phyloP scores from a whole-genome alignment of 495 filamentous ascomycete genomes.

The Aspergillus sparsus region DNA sequence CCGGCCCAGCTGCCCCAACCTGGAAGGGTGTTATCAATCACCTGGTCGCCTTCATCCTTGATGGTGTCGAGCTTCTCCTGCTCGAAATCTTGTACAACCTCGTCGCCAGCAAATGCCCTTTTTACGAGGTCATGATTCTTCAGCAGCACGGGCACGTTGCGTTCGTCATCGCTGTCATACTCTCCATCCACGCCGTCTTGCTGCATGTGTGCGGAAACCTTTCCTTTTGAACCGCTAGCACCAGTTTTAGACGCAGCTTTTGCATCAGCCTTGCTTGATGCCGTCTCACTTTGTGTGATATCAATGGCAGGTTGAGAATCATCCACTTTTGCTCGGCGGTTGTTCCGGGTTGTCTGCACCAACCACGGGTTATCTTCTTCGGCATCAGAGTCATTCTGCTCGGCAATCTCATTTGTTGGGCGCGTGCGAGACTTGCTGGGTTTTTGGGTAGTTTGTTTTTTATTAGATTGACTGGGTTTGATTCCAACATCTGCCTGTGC shows the following conservation, averaged over 20 bases:
- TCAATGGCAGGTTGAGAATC: slow-evolving; percentile 42
- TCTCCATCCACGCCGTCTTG: slow-evolving; percentile 31
- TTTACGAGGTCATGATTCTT: slow-evolving; percentile 81
- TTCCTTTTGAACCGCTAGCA: slow-evolving; percentile 27
- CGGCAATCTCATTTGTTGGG: slow-evolving; percentile 23
- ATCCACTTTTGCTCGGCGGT: slow-evolving; percentile 35
- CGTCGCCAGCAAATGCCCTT: slow-evolving; percentile 84
- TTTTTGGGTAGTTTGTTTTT: slow-evolving; percentile 25
- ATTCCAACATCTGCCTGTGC: slow-evolving; percentile 32
- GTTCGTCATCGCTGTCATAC: slow-evolving; percentile 56
- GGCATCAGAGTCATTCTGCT: slow-evolving; percentile 24
- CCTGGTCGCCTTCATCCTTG: slow-evolving; percentile 81
- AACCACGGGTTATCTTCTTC: slow-evolving; percentile 55
- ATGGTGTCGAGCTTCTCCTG: slow-evolving; percentile 73
- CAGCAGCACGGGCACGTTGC: slow-evolving; percentile 62
- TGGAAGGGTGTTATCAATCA: slow-evolving; percentile 79
- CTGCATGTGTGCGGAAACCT: slow-evolving; percentile 19
- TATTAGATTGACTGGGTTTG: slow-evolving; percentile 25
- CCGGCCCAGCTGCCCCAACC: slow-evolving; percentile 94
- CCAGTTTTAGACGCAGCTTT: slow-evolving; percentile 20
- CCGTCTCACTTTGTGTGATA: slow-evolving; percentile 38
- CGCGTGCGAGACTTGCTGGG: slow-evolving; percentile 25
- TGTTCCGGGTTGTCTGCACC: slow-evolving; percentile 42
- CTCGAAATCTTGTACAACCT: slow-evolving; percentile 81
- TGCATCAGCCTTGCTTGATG: slow-evolving; percentile 20